Percentiles rank a stretch among this genome's conserved stretches.
These are phyloP conservation scores for Diaporthe sp. DNA, from an alignment of 2,329 filamentous ascomycete genomes.

Conservation along the genomic window DNA sequence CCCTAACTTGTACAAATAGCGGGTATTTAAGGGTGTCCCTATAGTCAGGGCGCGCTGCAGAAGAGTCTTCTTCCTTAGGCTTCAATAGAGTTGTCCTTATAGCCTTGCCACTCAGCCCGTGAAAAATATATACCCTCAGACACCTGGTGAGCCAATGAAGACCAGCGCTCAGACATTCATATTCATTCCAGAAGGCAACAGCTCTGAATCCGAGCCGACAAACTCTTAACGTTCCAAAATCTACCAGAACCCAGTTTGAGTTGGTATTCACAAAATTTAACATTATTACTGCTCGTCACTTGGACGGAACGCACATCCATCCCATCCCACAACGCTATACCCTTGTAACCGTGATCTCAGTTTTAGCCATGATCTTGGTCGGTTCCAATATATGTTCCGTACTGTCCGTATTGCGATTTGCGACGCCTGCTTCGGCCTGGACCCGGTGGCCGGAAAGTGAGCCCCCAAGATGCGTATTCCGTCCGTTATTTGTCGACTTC, in stretches of 20 bases:
- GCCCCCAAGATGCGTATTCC: neutral
- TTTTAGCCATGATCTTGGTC: slow-evolving; percentile 16
- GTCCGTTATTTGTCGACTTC: neutral
- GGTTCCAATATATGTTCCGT: slow-evolving; percentile 18
- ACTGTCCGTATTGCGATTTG: neutral
- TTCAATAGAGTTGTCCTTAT: too few relatives aligned
- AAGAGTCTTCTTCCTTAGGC: too few relatives aligned
- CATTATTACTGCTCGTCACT: neutral
- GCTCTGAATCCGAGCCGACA: accelerated
- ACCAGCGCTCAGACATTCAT: neutral
- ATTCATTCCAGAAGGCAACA: neutral
- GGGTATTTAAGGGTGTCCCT: too few relatives aligned
- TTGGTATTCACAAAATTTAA: neutral
- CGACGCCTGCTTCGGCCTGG: neutral
- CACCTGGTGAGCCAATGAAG: neutral
- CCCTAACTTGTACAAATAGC: too few relatives aligned
- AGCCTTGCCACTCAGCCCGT: too few relatives aligned
- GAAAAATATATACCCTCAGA: too few relatives aligned
- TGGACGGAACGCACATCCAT: too few relatives aligned
- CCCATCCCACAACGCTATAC: neutral
- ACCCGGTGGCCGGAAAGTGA: neutral
- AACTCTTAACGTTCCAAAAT: too few relatives aligned
- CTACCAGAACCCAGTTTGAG: neutral
- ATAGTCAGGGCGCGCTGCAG: too few relatives aligned
- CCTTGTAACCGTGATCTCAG: slow-evolving; percentile 20